These are phyloP conservation scores for Pichia sp. DNA, from an alignment of 1,139 yeast genomes.

Conservation along the genomic window DNA sequence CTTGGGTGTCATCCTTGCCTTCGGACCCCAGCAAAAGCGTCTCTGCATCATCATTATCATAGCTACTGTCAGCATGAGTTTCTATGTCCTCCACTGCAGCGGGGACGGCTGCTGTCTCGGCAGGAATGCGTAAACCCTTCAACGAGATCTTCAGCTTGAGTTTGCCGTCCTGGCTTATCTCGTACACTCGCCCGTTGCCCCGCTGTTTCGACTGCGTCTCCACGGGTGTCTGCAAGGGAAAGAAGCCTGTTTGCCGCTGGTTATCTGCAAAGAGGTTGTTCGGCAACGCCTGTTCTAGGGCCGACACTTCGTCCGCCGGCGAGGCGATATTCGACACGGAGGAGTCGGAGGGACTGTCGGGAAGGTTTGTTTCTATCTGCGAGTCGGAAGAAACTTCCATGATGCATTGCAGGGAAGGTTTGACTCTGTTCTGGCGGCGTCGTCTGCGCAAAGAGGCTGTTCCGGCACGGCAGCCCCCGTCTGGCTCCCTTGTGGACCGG, in stretches of 20 bases:
- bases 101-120: too few relatives aligned
- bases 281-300: neutral
- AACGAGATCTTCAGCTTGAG: constrained; percentile 12
- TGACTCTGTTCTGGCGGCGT: neutral
- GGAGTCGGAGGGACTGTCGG: constrained; percentile 8
- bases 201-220: neutral
- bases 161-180: constrained; percentile 9
- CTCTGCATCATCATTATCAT: neutral
- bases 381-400: constrained; percentile 1
- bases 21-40: neutral
- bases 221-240: neutral
- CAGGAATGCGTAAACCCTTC: constrained; percentile 7
- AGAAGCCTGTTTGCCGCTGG: neutral
- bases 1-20: neutral
- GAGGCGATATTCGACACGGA: constrained; percentile 3
- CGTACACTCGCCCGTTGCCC: constrained; percentile 10
- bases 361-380: neutral
- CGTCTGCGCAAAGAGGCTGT: neutral
- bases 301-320: neutral
- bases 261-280: neutral
- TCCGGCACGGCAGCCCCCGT: too few relatives aligned
- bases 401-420: neutral
- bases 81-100: neutral
- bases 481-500: too few relatives aligned
- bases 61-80: neutral